Conservation (phyloP, 768 basidiomycete species). For the Tylopilus vinaceipallidus region DNA sequence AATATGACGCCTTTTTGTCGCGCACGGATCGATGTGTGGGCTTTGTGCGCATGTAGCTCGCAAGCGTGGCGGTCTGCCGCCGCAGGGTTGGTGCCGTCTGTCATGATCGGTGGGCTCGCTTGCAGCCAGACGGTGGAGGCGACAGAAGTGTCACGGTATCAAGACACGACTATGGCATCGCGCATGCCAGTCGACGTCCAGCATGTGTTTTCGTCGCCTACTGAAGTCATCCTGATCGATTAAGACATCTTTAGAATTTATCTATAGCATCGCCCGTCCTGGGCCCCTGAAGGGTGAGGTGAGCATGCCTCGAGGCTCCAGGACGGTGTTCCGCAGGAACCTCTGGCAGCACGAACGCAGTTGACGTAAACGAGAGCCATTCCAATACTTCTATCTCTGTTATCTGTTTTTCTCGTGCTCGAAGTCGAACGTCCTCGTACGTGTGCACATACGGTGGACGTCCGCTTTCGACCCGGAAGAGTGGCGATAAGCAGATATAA, state of each 20-base stretch:
- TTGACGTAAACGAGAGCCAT: conserved; percentile 18
- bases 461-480: no score
- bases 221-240: conserved; percentile 5
- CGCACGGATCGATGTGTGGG: not conserved
- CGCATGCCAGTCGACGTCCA: not conserved
- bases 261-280: conserved; percentile 1
- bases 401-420: conserved; percentile 1
- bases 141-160: not conserved
- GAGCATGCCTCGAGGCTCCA: conserved; percentile 15
- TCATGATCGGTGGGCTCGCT: no score
- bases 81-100: no score
- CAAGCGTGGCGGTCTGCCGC: not conserved
- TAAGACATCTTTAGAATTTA: not conserved
- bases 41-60: not conserved
- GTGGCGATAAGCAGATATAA: conserved; percentile 12
- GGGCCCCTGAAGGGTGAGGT: conserved; percentile 10
- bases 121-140: not conserved
- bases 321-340: conserved; percentile 1
- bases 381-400: conserved; percentile 11
- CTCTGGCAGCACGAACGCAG: not conserved
- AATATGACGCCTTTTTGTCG: not conserved
- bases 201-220: not conserved
- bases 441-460: not conserved
- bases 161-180: not conserved
- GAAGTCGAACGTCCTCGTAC: no score